Percentiles rank a stretch among this genome's conserved stretches.
phyloP scores from a whole-genome alignment of 1,139 yeast species.

The Candida pseudoviswanathii region DNA sequence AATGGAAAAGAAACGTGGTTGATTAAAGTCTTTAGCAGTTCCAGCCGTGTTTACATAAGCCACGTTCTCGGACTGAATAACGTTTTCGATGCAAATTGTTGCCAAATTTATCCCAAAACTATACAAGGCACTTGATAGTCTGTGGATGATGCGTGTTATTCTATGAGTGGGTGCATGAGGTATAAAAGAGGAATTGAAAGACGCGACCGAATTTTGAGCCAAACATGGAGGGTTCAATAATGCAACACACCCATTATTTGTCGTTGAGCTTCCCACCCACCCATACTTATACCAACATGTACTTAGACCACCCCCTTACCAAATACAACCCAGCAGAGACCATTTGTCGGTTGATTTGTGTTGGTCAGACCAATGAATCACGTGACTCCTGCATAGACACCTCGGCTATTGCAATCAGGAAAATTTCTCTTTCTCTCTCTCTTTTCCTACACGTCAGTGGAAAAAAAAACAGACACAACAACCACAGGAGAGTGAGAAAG shows the following conservation, averaged over 20 bases:
- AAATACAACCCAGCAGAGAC: too few relatives aligned
- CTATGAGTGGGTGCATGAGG: too few relatives aligned
- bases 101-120: not conserved
- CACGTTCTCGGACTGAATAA: not conserved
- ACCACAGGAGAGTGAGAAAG: not conserved
- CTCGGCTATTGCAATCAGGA: not conserved
- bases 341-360: not conserved
- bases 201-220: too few relatives aligned
- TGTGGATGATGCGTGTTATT: too few relatives aligned
- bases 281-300: too few relatives aligned
- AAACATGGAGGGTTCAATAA: too few relatives aligned
- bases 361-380: not conserved
- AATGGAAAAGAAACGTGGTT: too few relatives aligned
- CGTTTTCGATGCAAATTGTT: not conserved
- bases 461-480: too few relatives aligned
- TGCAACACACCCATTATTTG: too few relatives aligned
- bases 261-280: too few relatives aligned
- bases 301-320: not conserved
- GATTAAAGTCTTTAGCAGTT: not conserved
- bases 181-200: too few relatives aligned
- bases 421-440: not conserved
- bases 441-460: conserved; percentile 1
- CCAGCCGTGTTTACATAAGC: not conserved
- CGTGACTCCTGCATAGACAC: not conserved
- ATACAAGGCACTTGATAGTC: too few relatives aligned